These are phyloP conservation scores for Dothistroma septosporum DNA, from an alignment of 2,329 filamentous ascomycete species.

Conservation along the genomic window DNA sequence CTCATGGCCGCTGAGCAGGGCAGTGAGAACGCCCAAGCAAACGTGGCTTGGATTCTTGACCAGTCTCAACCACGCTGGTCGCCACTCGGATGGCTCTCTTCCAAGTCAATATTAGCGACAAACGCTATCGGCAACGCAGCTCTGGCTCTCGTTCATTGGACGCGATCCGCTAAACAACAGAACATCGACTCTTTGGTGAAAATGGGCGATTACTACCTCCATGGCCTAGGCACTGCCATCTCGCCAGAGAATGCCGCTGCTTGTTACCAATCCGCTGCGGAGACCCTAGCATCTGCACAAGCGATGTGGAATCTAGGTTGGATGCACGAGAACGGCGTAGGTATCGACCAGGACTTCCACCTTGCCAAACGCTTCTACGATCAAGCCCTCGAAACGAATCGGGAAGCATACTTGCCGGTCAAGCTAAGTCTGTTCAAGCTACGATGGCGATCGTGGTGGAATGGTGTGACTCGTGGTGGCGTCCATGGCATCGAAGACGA, in stretches of 20 bases:
- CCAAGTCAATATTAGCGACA: slow-evolving; percentile 20
- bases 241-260: slow-evolving; percentile 83
- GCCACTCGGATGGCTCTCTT: slow-evolving; percentile 16
- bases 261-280: slow-evolving; percentile 88
- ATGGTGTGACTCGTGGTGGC: slow-evolving; percentile 81
- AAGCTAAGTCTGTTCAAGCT: slow-evolving; percentile 84
- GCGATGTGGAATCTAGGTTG: slow-evolving; percentile 96
- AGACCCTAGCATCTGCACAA: slow-evolving; percentile 87
- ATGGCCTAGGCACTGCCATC: slow-evolving; percentile 61
- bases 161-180: slow-evolving; percentile 82
- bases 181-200: slow-evolving; percentile 95
- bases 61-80: slow-evolving; percentile 39
- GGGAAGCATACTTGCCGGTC: slow-evolving; percentile 88
- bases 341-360: slow-evolving; percentile 91
- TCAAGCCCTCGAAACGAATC: slow-evolving; percentile 81
- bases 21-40: slow-evolving; percentile 83
- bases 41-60: slow-evolving; percentile 83
- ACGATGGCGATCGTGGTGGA: slow-evolving; percentile 84
- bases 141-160: slow-evolving; percentile 88
- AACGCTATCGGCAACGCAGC: slow-evolving; percentile 54
- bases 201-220: slow-evolving; percentile 96
- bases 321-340: slow-evolving; percentile 98
- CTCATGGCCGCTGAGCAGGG: slow-evolving; percentile 90
- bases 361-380: slow-evolving; percentile 96
- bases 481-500: slow-evolving; percentile 92